Percentiles rank a stretch among this genome's conserved stretches.
Conservation (phyloP, 192 early-diverging fungal genomes). For the Backusella mclennaniae region DNA sequence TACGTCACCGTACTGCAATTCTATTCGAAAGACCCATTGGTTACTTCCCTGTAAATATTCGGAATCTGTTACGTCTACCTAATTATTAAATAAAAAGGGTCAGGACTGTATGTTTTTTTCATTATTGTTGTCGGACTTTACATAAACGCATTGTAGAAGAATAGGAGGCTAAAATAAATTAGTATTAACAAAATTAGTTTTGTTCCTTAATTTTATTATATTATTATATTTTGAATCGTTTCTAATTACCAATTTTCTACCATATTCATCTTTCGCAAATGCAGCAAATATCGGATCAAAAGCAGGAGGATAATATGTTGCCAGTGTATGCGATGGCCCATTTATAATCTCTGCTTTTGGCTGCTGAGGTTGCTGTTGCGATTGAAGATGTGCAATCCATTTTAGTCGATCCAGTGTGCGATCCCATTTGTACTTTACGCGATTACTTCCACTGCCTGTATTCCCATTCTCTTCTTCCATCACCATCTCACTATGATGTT, state of each 20-base stretch:
- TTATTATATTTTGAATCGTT: no score
- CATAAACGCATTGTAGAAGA: constrained; percentile 32
- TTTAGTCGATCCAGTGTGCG: constrained; percentile 23
- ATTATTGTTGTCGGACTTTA: constrained; percentile 13
- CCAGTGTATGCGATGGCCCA: constrained; percentile 13
- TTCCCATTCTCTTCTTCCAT: constrained; percentile 8
- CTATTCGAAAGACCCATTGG: constrained; percentile 63
- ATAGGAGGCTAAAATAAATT: constrained; percentile 34
- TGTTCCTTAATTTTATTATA: background rate
- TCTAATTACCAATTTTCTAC: constrained; percentile 23
- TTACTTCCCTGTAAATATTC: constrained; percentile 17
- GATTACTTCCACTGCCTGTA: background rate
- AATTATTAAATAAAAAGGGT: background rate
- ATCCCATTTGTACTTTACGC: constrained; percentile 22
- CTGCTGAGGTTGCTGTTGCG: constrained; percentile 1
- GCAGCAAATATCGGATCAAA: constrained; percentile 33
- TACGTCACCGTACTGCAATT: constrained; percentile 70
- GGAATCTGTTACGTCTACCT: constrained; percentile 43
- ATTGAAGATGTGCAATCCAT: constrained; percentile 17
- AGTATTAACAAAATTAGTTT: background rate
- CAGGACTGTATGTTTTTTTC: background rate
- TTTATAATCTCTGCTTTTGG: background rate
- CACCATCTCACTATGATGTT: background rate
- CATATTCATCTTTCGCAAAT: constrained; percentile 32
- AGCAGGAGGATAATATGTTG: constrained; percentile 33